phyloP scores from a whole-genome alignment of 2,329 filamentous ascomycete species.

The Lecanicillium sp. region DNA sequence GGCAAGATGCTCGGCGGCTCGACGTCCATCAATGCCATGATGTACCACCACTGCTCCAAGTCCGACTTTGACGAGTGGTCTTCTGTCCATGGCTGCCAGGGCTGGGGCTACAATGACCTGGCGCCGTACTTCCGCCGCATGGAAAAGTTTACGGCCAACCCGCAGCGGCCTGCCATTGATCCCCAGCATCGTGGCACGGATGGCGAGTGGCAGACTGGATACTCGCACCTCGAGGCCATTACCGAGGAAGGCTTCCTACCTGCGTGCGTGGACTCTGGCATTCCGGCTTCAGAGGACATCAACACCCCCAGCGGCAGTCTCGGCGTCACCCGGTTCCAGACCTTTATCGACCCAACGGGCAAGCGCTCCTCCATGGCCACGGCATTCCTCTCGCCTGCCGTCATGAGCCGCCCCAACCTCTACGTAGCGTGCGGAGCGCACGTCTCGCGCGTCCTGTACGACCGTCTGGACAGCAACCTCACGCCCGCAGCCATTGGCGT shows the following conservation, averaged over 20 bases:
- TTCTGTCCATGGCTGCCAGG: slow-evolving; percentile 10
- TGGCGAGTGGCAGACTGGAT: slow-evolving; percentile 13
- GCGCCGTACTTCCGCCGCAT: slow-evolving; percentile 13
- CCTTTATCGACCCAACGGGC: slow-evolving; percentile 12
- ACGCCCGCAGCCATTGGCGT: slow-evolving; percentile 11
- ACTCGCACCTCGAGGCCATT: slow-evolving; percentile 10
- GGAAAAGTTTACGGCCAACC: slow-evolving; percentile 14
- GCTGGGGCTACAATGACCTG: slow-evolving; percentile 13
- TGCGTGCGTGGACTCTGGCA: slow-evolving; percentile 10
- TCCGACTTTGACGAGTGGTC: slow-evolving; percentile 15
- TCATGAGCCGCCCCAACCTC: slow-evolving; percentile 11
- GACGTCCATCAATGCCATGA: slow-evolving; percentile 17
- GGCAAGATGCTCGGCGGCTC: slow-evolving; percentile 16
- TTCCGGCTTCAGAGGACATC: slow-evolving; percentile 9
- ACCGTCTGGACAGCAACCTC: slow-evolving; percentile 6
- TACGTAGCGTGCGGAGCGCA: slow-evolving; percentile 12
- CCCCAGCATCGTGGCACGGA: slow-evolving; percentile 7
- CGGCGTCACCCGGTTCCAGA: slow-evolving; percentile 11
- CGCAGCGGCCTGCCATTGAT: slow-evolving; percentile 10
- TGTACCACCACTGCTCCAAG: slow-evolving; percentile 14
- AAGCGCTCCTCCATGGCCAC: slow-evolving; percentile 14
- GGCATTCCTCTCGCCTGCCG: slow-evolving; percentile 11
- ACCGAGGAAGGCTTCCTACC: slow-evolving; percentile 12
- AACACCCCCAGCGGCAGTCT: slow-evolving; percentile 11
- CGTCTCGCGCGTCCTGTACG: slow-evolving; percentile 11